Evolutionary conservation across 1,284 basidiomycete genomes (phyloP), one percentile per base, ranked within the genome.

Genomic region (Phlebopus sp.): DNA sequence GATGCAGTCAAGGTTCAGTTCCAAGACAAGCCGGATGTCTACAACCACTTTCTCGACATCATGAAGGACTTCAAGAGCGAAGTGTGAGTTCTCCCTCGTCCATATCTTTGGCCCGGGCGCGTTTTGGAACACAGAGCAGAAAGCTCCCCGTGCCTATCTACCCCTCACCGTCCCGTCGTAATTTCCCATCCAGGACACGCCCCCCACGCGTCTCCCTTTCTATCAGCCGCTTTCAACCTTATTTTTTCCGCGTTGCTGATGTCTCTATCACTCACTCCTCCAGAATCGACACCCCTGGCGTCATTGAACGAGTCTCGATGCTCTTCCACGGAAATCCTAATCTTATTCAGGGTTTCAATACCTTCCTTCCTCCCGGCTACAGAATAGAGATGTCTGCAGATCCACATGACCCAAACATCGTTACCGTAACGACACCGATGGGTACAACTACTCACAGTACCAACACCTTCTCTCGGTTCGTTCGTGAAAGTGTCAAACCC

Each of bases 41-140:
- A 98, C 77, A 97, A 98, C 69, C 85, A 89, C 57, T 98, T 98
- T 67, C 73, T 98, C 67, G 96, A 98, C 69, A 97, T 98, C 63
- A 98, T 98, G 96, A 99, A 98, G 74, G 96, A 99, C 67, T 97
- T 97, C 70, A 97, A 97, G 74, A 89, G 89, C 58, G 90, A 95
- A 70, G 78, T 81, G 93, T 97, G 68, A 74, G 90, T 79, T 41
- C 44, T 18, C 15, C 30, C 49, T 30, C n/a, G 13, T 19, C 42
- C 44, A 49, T 9, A 37, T 32, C 15, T 44, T 19, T 19, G 30
- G 18, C 30, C 4, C 38, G 32, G 8, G 32, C 15, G 8, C 27
- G 21, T 25, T 11, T 18, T 34, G 18, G 6, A 8, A 14, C n/a
- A n/a, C n/a, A n/a, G n/a, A n/a, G n/a, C n/a, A n/a, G n/a, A n/a